Evolutionary conservation across 441 rosid species (phyloP), one percentile per base, ranked within the genome.

Genomic region (Melastoma candidum): DNA sequence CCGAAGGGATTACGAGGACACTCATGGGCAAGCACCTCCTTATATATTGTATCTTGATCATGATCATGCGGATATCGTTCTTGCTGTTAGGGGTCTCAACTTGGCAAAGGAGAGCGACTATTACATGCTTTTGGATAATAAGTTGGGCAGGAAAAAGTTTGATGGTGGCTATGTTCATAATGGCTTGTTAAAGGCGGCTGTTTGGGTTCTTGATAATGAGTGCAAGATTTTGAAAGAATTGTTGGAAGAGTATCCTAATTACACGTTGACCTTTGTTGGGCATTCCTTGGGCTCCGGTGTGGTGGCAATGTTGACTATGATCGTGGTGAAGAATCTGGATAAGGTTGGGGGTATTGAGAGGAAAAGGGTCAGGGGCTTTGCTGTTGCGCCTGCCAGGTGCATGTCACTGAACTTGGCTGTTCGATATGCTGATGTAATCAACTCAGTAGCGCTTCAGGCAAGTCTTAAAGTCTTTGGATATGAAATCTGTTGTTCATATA

Each of bases 131-230:
- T 90, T 90, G 44, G 95, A 85, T 69, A 79, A 89, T 61, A 85
- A 83, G 61, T 73, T 80, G 48, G 97, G 95, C 12, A 93, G 85
- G 77, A 71, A 86, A 0, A 83, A 80, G 74, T 83, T 89, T 54
- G 81, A 77, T 53, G 90, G 97, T 32, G 97, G 97, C 36, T 85
- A 89, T 70, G 95, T 85, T 24, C 97, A 89, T 54, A 83, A 80
- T 67, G 97, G 95, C 39, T 65, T 90, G 56, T 45, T 90, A 49
- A 90, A 90, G 76, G 77, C 95, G 0, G 97, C 97, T 9, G 64
- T 48, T 54, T 86, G 90, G 89, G 81, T 90, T 62, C 82, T 90
- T 22, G 82, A 86, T 39, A 70, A 75, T 1, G 95, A 84, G 68
- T 69, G 60, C 47, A 75, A 65, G 68, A 66, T 84, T 56, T 70